Base-by-base conservation (phyloP, 805 yeast genomes). In the Sugiyamaella mastotermitis region DNA sequence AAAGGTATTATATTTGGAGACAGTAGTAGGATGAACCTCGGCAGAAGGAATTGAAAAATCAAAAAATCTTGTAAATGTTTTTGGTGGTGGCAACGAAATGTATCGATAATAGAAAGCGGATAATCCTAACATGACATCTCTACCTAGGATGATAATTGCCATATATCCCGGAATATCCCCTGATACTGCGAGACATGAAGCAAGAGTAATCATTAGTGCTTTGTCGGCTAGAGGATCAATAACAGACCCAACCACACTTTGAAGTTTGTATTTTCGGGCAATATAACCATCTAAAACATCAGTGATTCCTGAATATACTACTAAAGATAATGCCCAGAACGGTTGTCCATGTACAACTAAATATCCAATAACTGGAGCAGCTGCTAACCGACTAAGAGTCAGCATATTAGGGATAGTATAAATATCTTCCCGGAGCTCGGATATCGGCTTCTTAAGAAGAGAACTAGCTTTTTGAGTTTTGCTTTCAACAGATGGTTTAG, bases 191-290 rank as follows among this genome's bases (percentile, higher is more conserved):
- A 92, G 62, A 37, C 94, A 77, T 0, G 79, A 68, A 0, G 97
- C 88, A 36, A 94, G 76, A 0, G 83, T 76, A 15, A 90, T 72
- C 96, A 92, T 87, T 33, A 92, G 67, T 11, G 83, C 66, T 57
- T 92, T 92, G 57, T 92, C 99, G 0, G 98, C 99, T 64, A 86
- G 69, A 0, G 99, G 99, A 53, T 92, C 99, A 23, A 94, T 66
- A 11, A 92, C 79, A 0, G 95, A 80, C 0, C 99, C 99, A 5
- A 87, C 73, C 1, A 83, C 80, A 1, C 95, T 78, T 51, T 77
- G 73, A 71, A 82, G 66, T 40, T 85, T 78, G 65, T 61, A 90
- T 43, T 62, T 72, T 39, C 99, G 69, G 3, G 99, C 99, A 46
- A 94, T 76, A 53, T 62, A 83, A 0, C 99, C 99, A 59, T 92